Evolutionary conservation across 257 asterid species (phyloP), one percentile per base, ranked within the genome.

Genomic region (Primulina eburnea): DNA sequence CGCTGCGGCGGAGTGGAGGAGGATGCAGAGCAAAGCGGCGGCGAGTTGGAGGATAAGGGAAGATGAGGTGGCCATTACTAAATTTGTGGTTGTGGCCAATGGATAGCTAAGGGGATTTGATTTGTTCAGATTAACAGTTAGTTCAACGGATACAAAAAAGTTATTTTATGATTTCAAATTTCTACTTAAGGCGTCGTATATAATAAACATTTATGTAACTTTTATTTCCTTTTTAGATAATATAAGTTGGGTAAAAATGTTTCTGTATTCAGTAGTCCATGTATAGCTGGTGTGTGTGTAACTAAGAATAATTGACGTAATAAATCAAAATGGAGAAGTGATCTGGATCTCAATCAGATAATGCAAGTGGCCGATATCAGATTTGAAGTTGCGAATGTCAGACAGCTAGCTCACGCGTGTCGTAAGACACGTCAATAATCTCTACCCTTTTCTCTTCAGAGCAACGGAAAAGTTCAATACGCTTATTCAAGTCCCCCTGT

Each of bases 1-100:
- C 73, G 95, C 92, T 73, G 78, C 60, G 56, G 77, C 70, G 82
- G 79, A 58, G 72, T 83, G 70, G 75, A 81, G 65, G 69, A 88
- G 77, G 74, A 86, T 76, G 89, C 83, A 40, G 72, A 82, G 43
- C 73, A 70, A 63, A 76, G 76, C 74, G 81, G 71, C 11, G 76
- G 73, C 21, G 78, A 75, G 78, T 70, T 47, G 82, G 72, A 73
- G 75, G 77, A 78, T 52, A 10, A 77, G 66, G 53, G 81, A 26
- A 26, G 68, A 56, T 77, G 88, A 78, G 78, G 76, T 73, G 83
- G 80, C 71, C 88, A 83, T 86, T 52, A 33, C 60, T 80, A 77
- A 32, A 16, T 50, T 55, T 47, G 59, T 66, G 7, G 61, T 71
- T 38, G 5, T 67, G 66, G 73, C 78, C 64, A 60, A 47, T 59